Conservation (phyloP, 2,329 filamentous ascomycete species). For the Didymosphaeria variabile region DNA sequence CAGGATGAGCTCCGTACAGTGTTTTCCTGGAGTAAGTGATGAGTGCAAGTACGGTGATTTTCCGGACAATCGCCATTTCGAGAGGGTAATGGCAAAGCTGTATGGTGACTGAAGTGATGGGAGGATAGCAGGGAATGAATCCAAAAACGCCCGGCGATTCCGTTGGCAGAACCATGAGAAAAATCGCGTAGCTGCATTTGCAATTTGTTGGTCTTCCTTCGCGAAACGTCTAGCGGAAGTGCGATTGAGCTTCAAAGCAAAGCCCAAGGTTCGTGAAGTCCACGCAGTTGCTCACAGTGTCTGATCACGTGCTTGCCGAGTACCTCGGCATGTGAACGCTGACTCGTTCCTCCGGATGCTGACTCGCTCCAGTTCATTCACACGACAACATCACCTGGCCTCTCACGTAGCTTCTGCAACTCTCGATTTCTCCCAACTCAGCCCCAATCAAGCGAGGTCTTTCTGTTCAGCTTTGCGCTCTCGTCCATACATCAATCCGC, state of each 20-base stretch:
- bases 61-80: background rate
- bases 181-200: background rate
- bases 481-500: background rate
- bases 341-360: background rate
- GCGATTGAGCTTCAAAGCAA: too few relatives aligned
- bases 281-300: background rate
- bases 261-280: background rate
- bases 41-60: background rate
- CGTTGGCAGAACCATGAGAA: background rate
- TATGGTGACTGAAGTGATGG: background rate
- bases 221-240: background rate
- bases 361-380: conserved; percentile 1
- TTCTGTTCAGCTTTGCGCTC: background rate
- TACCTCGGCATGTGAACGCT: conserved; percentile 2
- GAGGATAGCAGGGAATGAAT: background rate
- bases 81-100: background rate
- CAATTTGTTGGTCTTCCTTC: background rate
- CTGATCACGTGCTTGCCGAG: background rate
- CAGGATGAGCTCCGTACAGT: background rate
- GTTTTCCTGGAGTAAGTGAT: background rate
- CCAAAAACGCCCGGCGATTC: background rate
- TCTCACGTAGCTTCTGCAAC: background rate
- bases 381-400: background rate
- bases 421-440: background rate
- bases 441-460: background rate